These are phyloP conservation scores for Lathyrus oleraceus DNA, from an alignment of 306 rosid genomes.

Conservation along the genomic window DNA sequence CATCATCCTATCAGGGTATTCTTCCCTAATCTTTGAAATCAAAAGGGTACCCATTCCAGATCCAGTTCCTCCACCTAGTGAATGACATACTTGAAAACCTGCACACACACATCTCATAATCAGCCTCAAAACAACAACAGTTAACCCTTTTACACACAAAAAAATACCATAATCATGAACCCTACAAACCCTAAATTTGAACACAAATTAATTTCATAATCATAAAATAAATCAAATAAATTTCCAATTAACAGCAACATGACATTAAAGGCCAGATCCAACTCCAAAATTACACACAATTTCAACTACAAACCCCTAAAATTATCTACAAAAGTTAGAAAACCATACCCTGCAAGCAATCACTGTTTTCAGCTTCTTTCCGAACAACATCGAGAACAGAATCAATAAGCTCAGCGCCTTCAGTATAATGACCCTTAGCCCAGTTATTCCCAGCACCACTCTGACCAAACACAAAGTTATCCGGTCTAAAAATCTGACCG, in stretches of 20 bases:
- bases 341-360: slow-evolving; percentile 13
- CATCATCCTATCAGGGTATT: slow-evolving; percentile 19
- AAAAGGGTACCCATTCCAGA: slow-evolving; percentile 22
- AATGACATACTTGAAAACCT: slow-evolving; percentile 17
- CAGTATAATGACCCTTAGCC: slow-evolving; percentile 13
- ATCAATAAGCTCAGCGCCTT: slow-evolving; percentile 10
- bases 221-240: too few species aligned
- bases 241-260: not conserved
- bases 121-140: not conserved
- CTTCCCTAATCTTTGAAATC: slow-evolving; percentile 19
- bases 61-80: slow-evolving; percentile 19
- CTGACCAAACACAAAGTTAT: slow-evolving; percentile 16
- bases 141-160: not conserved
- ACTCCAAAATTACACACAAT: too few species aligned
- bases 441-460: slow-evolving; percentile 3
- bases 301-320: not conserved
- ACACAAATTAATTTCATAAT: too few species aligned
- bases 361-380: slow-evolving; percentile 15
- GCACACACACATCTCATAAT: not conserved
- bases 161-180: not conserved
- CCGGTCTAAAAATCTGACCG: slow-evolving; percentile 23
- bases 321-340: not conserved
- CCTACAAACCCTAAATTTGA: not conserved
- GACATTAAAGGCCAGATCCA: not conserved
- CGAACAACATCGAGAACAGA: slow-evolving; percentile 22